A percentile compares a stretch with the other conserved stretches of the same genome.
Evolutionary conservation across 371 early-diverging fungal genomes (phyloP).

Genomic region (Choanephora cucurbitarum): DNA sequence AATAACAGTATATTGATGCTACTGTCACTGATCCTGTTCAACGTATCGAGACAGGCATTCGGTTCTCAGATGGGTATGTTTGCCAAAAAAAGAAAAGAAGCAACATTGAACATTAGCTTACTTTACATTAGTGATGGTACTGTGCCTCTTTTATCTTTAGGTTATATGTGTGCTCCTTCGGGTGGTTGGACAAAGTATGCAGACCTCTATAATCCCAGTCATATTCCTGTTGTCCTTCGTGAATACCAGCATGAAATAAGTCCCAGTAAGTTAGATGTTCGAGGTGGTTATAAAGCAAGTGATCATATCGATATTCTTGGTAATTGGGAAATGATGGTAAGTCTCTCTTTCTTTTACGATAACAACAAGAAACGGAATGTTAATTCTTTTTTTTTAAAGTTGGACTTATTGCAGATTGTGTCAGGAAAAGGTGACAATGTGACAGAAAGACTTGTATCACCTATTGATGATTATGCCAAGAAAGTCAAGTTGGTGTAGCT

Average conservation of each 20-base stretch:
- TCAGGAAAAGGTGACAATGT: conserved; percentile 41
- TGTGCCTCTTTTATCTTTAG: conserved; percentile 86
- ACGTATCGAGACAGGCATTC: conserved; percentile 57
- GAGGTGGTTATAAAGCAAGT: conserved; percentile 83
- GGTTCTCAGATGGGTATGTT: conserved; percentile 52
- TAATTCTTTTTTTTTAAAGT: conserved; percentile 14
- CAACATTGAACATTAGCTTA: not conserved
- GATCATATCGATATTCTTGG: conserved; percentile 91
- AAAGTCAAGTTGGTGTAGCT: conserved; percentile 23
- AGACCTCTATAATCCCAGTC: conserved; percentile 82
- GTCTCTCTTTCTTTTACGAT: not conserved
- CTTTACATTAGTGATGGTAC: conserved; percentile 79
- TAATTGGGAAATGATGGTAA: conserved; percentile 54
- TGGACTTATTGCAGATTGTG: conserved; percentile 46
- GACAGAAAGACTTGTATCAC: conserved; percentile 39
- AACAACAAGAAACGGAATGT: not conserved
- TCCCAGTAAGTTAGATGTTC: conserved; percentile 62
- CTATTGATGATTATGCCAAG: conserved; percentile 42
- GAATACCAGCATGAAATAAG: conserved; percentile 75
- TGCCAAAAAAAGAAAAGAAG: not conserved
- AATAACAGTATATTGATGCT: not conserved
- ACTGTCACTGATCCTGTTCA: conserved; percentile 36
- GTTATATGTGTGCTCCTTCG: conserved; percentile 85
- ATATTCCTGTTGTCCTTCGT: conserved; percentile 71
- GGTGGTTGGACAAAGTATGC: conserved; percentile 84